These are phyloP conservation scores for Phytopythium delawarense DNA, from an alignment of 352 stramenopile species.

Conservation along the genomic window DNA sequence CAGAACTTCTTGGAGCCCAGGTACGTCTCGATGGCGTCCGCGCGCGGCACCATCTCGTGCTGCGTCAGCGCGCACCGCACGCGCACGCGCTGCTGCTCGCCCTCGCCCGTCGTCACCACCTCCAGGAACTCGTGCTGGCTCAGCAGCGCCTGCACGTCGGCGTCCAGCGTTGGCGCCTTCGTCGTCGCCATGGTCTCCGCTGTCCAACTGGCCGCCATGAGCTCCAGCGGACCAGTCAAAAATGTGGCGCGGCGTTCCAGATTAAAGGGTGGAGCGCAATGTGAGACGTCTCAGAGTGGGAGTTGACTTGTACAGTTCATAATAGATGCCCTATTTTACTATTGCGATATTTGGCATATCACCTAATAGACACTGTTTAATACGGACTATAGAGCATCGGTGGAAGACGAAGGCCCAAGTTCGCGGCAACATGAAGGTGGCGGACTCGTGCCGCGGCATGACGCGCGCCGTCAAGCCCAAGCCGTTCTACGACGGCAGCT, in stretches of 20 bases:
- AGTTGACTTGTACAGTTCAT: no score
- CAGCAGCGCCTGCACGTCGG: conserved; percentile 38
- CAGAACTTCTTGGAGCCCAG: conserved; percentile 76
- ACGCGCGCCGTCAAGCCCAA: background rate
- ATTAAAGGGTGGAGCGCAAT: background rate
- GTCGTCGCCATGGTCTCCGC: background rate
- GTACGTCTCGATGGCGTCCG: conserved; percentile 58
- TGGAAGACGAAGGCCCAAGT: background rate
- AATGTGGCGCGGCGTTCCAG: background rate
- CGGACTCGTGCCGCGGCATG: background rate
- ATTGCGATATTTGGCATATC: no score
- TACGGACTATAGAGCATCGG: background rate
- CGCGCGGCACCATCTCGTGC: conserved; percentile 73
- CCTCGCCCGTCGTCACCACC: conserved; percentile 39
- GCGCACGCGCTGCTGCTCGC: conserved; percentile 42
- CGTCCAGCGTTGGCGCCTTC: conserved; percentile 15
- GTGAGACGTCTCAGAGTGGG: background rate
- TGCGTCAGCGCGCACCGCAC: conserved; percentile 69
- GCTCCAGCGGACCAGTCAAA: background rate
- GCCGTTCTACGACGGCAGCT: conserved; percentile 15
- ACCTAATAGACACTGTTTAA: background rate
- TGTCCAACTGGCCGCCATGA: background rate
- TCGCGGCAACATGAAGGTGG: no score
- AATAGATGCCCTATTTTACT: no score
- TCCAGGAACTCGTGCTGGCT: conserved; percentile 49